A percentile compares a stretch with the other conserved stretches of the same genome.
phyloP scores from a whole-genome alignment of 2,329 filamentous ascomycete genomes.

The Alternaria incomplexa region DNA sequence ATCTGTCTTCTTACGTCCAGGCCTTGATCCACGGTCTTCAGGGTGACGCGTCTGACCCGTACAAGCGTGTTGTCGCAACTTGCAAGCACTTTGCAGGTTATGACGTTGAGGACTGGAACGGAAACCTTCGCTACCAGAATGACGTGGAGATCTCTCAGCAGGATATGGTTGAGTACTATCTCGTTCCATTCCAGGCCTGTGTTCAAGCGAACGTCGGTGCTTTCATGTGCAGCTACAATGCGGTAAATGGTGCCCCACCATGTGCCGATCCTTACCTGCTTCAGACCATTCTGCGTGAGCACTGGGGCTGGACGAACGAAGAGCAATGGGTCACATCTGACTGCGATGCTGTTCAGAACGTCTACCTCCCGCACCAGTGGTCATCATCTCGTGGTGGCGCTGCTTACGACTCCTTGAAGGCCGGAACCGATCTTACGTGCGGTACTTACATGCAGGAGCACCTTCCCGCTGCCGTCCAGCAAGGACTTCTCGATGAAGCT shows the following conservation, averaged over 20 bases:
- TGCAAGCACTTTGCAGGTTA: constrained; percentile 50
- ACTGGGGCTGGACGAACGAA: constrained; percentile 68
- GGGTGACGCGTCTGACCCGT: constrained; percentile 45
- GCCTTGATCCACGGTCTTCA: constrained; percentile 63
- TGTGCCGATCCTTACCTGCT: constrained; percentile 69
- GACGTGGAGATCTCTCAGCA: constrained; percentile 64
- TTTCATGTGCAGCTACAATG: constrained; percentile 63
- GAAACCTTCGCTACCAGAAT: constrained; percentile 53
- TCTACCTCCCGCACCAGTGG: constrained; percentile 59
- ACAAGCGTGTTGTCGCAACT: constrained; percentile 37
- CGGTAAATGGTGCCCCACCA: constrained; percentile 69
- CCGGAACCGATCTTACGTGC: constrained; percentile 34
- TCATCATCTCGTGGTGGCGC: constrained; percentile 33
- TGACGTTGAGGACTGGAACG: constrained; percentile 42
- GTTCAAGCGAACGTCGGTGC: constrained; percentile 55
- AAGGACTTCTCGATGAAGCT: constrained; percentile 44
- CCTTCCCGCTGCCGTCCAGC: constrained; percentile 23
- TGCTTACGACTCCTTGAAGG: constrained; percentile 32
- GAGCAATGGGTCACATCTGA: constrained; percentile 70
- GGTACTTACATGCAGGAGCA: constrained; percentile 32
- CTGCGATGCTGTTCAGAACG: constrained; percentile 67
- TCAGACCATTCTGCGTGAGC: constrained; percentile 67
- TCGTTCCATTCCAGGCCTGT: constrained; percentile 66
- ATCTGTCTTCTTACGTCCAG: constrained; percentile 60
- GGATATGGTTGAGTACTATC: constrained; percentile 72